Conservation (phyloP, 202 grass and related monocot species). For the Brachypodium distachyon region DNA sequence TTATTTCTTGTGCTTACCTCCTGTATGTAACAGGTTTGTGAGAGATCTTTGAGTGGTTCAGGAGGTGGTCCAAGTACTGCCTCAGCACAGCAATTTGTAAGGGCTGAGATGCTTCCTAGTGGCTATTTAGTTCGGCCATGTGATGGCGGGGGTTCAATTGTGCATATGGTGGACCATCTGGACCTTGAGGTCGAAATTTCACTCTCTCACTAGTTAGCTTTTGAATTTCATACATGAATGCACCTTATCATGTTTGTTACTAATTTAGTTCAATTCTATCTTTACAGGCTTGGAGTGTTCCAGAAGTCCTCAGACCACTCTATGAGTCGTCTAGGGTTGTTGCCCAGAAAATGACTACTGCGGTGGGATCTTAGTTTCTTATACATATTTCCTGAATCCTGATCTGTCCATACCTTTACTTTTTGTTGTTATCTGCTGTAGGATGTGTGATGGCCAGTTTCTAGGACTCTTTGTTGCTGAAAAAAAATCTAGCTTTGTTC, state of each 20-base stretch:
- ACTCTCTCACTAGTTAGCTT: neutral
- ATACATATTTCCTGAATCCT: neutral
- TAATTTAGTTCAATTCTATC: neutral
- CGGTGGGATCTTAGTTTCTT: slow-evolving; percentile 56
- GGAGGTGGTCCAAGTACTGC: slow-evolving; percentile 63
- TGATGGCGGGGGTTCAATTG: slow-evolving; percentile 84
- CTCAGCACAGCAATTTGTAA: slow-evolving; percentile 81
- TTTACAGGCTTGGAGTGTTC: slow-evolving; percentile 82
- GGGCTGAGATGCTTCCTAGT: slow-evolving; percentile 95
- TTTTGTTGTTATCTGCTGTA: neutral
- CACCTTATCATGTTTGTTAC: neutral
- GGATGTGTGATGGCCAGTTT: neutral
- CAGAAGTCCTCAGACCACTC: slow-evolving; percentile 88
- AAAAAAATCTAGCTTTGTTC: no score
- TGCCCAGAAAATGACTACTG: slow-evolving; percentile 97
- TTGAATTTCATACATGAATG: neutral
- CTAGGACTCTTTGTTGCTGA: neutral
- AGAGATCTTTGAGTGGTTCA: slow-evolving; percentile 94
- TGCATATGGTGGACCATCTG: slow-evolving; percentile 97
- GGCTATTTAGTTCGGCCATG: slow-evolving; percentile 91
- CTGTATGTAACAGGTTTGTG: slow-evolving; percentile 60
- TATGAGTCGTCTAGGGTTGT: slow-evolving; percentile 91
- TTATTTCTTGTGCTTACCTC: neutral
- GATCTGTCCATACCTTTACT: neutral
- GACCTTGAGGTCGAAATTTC: slow-evolving; percentile 68